Percentiles rank a stretch among this genome's conserved stretches.
Evolutionary conservation across 768 basidiomycete species (phyloP).

Genomic region (Phanerochaete sordida): DNA sequence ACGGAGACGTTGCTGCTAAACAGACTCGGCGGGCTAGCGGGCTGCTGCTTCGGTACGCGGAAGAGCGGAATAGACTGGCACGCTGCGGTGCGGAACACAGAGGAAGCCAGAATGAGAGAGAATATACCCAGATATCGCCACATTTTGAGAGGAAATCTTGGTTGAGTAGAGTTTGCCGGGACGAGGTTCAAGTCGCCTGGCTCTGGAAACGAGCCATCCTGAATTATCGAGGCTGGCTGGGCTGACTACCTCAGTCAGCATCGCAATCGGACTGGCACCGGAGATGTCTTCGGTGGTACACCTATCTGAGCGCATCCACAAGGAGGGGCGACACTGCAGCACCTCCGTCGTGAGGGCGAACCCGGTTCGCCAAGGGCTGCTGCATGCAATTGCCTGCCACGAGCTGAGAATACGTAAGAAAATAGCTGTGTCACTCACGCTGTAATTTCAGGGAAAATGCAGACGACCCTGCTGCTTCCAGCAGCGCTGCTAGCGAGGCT

Average conservation of each 20-base stretch:
- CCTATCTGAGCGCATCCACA: not conserved
- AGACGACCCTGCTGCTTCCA: slow-evolving; percentile 3
- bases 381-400: not conserved
- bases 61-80: slow-evolving; percentile 6
- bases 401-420: slow-evolving; percentile 1
- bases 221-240: not conserved
- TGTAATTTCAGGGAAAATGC: not conserved
- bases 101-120: not conserved
- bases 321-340: not conserved
- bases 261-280: not conserved
- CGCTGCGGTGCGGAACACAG: not conserved
- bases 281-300: not conserved
- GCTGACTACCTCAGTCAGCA: not conserved
- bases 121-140: not conserved
- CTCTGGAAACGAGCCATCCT: not conserved
- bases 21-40: not conserved
- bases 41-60: slow-evolving; percentile 1
- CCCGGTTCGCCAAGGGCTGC: not conserved
- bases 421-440: not conserved
- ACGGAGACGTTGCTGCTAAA: slow-evolving; percentile 15
- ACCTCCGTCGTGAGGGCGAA: not conserved
- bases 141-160: too few relatives aligned
- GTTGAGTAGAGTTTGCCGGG: too few relatives aligned
- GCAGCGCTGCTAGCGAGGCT: not conserved
- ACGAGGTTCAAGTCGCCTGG: too few relatives aligned